A percentile compares a stretch with the other conserved stretches of the same genome.
Conservation (phyloP, 2,329 filamentous ascomycete genomes). For the Fusarium nematophilum region DNA sequence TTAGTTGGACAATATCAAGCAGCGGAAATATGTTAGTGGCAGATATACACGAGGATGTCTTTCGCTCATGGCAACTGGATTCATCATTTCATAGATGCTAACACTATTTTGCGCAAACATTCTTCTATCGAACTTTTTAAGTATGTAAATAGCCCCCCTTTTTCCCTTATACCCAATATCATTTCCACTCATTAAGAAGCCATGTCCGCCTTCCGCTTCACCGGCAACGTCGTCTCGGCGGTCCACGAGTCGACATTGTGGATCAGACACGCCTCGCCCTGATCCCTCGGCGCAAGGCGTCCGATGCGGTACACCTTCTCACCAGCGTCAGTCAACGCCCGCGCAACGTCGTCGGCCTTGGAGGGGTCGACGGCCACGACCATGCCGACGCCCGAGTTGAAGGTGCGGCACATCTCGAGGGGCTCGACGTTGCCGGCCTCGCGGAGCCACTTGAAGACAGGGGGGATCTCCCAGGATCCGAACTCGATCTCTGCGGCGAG, state of each 20-base stretch:
- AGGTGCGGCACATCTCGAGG: conserved; percentile 88
- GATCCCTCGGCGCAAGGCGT: conserved; percentile 69
- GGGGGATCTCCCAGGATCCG: conserved; percentile 77
- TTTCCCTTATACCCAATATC: conserved; percentile 23
- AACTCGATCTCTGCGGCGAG: conserved; percentile 87
- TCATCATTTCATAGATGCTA: too few relatives aligned
- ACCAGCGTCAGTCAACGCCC: conserved; percentile 66
- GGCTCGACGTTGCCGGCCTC: conserved; percentile 75
- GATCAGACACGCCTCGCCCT: conserved; percentile 50
- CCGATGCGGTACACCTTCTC: conserved; percentile 86
- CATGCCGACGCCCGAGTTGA: conserved; percentile 97
- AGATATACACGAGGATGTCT: too few relatives aligned
- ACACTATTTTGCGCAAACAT: too few relatives aligned
- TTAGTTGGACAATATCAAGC: too few relatives aligned
- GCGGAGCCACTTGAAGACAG: conserved; percentile 91
- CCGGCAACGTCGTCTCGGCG: conserved; percentile 32
- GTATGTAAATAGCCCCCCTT: too few relatives aligned
- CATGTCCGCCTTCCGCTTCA: conserved; percentile 42
- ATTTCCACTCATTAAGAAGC: conserved; percentile 27
- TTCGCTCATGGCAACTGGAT: too few relatives aligned
- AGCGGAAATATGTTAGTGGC: too few relatives aligned
- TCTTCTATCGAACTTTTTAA: too few relatives aligned
- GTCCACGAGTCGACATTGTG: conserved; percentile 51
- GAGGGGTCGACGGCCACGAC: conserved; percentile 80
- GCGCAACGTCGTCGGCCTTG: conserved; percentile 70